A percentile compares a stretch with the other conserved stretches of the same genome.
Evolutionary conservation across 805 yeast genomes (phyloP).

Genomic region (Huiozyma sinensis): DNA sequence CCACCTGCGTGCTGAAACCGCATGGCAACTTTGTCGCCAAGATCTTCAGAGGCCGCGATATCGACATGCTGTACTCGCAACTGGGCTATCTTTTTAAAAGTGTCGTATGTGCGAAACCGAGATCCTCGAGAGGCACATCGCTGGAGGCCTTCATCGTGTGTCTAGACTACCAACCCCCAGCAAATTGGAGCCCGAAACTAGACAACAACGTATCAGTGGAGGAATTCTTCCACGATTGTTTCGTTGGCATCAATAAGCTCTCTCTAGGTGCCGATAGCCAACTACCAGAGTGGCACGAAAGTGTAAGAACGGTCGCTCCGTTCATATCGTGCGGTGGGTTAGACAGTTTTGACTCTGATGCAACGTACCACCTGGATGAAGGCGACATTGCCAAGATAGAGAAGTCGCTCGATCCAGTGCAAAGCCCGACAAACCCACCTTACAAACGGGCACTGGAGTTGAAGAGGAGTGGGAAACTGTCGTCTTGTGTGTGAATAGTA

Average conservation of each 20-base stretch:
- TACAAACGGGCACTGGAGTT: constrained; percentile 84
- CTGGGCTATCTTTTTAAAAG: constrained; percentile 73
- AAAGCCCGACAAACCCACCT: constrained; percentile 93
- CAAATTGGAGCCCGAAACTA: constrained; percentile 69
- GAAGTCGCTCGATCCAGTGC: constrained; percentile 76
- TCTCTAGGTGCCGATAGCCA: constrained; percentile 4
- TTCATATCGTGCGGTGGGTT: constrained; percentile 94
- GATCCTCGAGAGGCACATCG: constrained; percentile 91
- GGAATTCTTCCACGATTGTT: constrained; percentile 61
- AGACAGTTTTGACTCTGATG: constrained; percentile 84
- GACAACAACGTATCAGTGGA: constrained; percentile 55
- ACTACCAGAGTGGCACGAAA: constrained; percentile 37
- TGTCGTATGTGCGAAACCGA: constrained; percentile 92
- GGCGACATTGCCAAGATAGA: constrained; percentile 8
- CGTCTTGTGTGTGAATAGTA: constrained; percentile 1
- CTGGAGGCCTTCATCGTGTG: constrained; percentile 92
- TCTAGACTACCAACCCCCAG: constrained; percentile 72
- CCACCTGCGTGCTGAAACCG: constrained; percentile 77
- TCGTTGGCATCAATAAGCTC: constrained; percentile 9
- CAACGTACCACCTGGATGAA: constrained; percentile 53
- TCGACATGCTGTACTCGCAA: constrained; percentile 88
- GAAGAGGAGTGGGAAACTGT: constrained; percentile 62
- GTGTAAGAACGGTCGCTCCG: constrained; percentile 74
- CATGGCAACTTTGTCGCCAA: constrained; percentile 95
- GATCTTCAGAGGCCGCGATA: constrained; percentile 92